Conservation (phyloP, 2,329 filamentous ascomycete genomes). For the Ustilaginoidea virens region DNA sequence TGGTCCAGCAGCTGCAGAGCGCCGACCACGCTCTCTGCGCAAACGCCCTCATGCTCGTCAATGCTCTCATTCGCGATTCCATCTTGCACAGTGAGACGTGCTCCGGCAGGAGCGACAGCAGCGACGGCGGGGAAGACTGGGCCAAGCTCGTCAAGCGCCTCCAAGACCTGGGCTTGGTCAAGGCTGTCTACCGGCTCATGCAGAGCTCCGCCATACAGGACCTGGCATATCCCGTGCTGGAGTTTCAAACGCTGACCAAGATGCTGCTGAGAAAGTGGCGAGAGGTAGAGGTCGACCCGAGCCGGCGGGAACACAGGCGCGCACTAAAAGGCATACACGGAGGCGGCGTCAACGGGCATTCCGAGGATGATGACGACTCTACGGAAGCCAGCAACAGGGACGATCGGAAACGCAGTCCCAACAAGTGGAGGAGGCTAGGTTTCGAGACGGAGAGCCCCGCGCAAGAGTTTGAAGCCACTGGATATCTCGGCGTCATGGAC, state of each 20-base stretch:
- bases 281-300: constrained; percentile 69
- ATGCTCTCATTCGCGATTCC: constrained; percentile 84
- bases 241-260: constrained; percentile 88
- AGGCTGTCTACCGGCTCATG: constrained; percentile 85
- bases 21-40: constrained; percentile 92
- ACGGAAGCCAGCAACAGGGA: constrained; percentile 32
- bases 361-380: constrained; percentile 23
- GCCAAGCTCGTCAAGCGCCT: constrained; percentile 86
- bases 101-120: constrained; percentile 12
- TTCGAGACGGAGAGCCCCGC: constrained; percentile 84
- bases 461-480: constrained; percentile 69
- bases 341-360: constrained; percentile 45
- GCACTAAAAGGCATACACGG: constrained; percentile 77
- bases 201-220: constrained; percentile 87
- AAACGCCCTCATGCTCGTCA: constrained; percentile 89
- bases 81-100: constrained; percentile 55
- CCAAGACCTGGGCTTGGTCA: constrained; percentile 85
- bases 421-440: constrained; percentile 85
- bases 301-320: constrained; percentile 74
- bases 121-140: constrained; percentile 53
- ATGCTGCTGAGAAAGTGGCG: constrained; percentile 77
- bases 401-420: constrained; percentile 61
- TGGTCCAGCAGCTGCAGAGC: constrained; percentile 80
- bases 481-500: constrained; percentile 95
- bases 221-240: constrained; percentile 72